These are phyloP conservation scores for Rhodomyrtus psidioides DNA, from an alignment of 441 rosid species.

Conservation along the genomic window DNA sequence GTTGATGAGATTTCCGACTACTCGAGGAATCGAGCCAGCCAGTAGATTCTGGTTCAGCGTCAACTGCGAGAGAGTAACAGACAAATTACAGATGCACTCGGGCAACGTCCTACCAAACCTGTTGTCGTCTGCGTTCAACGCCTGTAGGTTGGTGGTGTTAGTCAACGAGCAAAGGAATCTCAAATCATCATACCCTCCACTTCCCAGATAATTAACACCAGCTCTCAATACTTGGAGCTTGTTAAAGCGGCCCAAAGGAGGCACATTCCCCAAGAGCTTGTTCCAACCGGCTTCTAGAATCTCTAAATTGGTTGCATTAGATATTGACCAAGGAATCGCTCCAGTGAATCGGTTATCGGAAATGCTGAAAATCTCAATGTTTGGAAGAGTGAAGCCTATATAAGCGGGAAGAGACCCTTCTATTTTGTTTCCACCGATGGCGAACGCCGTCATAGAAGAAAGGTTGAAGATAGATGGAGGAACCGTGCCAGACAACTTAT, in stretches of 20 bases:
- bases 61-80: no score
- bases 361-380: not conserved
- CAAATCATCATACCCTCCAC: no score
- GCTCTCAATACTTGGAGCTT: no score
- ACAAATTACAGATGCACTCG: no score
- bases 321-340: not conserved
- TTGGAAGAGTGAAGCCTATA: not conserved
- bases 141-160: no score
- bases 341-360: not conserved
- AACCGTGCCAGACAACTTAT: not conserved
- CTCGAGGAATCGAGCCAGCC: no score
- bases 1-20: no score
- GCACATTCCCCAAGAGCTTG: not conserved
- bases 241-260: not conserved
- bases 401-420: not conserved
- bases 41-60: no score
- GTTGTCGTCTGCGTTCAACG: no score
- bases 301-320: constrained; percentile 3
- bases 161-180: no score
- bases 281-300: not conserved
- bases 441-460: accelerated
- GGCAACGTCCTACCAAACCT: no score
- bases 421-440: accelerated
- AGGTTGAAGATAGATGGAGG: not conserved
- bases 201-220: no score